These are phyloP conservation scores for Boletus rufocinnamomeus DNA, from an alignment of 768 basidiomycete genomes.

Conservation along the genomic window DNA sequence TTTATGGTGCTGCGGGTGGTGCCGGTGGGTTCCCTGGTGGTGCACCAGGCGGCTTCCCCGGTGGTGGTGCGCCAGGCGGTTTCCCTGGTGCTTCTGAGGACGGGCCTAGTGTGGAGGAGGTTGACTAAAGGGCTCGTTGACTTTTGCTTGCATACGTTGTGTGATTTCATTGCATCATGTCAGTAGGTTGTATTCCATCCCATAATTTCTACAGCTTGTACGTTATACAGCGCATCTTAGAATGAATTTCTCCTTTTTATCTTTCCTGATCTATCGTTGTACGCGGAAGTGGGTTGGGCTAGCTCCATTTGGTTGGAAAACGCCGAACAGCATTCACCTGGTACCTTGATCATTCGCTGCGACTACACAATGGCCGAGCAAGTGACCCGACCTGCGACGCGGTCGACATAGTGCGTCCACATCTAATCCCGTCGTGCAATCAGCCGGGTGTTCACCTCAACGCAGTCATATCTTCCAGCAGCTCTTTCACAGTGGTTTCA, in stretches of 20 bases:
- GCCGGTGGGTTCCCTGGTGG: conserved; percentile 61
- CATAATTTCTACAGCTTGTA: conserved; percentile 34
- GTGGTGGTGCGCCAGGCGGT: conserved; percentile 71
- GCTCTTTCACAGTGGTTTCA: conserved; percentile 53
- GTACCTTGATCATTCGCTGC: not conserved
- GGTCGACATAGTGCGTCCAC: conserved; percentile 28
- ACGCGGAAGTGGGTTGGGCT: not conserved
- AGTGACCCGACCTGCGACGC: conserved; percentile 26
- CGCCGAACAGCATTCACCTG: not conserved
- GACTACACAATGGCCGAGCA: conserved; percentile 28
- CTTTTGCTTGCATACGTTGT: conserved; percentile 23
- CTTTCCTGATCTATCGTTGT: not conserved
- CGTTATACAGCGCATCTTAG: conserved; percentile 34
- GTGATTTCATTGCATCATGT: conserved; percentile 32
- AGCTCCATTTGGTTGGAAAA: not conserved
- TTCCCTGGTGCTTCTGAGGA: conserved; percentile 74
- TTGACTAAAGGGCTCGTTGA: conserved; percentile 55
- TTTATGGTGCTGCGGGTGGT: conserved; percentile 61
- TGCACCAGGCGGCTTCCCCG: conserved; percentile 52
- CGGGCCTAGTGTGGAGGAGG: conserved; percentile 91
- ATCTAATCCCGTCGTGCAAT: not conserved
- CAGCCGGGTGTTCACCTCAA: conserved; percentile 7
- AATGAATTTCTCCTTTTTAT: conserved; percentile 19
- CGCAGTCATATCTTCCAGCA: conserved; percentile 44
- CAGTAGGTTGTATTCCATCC: conserved; percentile 33